Conservation (phyloP, 2,329 filamentous ascomycete species). For the Diplocarpon mali region DNA sequence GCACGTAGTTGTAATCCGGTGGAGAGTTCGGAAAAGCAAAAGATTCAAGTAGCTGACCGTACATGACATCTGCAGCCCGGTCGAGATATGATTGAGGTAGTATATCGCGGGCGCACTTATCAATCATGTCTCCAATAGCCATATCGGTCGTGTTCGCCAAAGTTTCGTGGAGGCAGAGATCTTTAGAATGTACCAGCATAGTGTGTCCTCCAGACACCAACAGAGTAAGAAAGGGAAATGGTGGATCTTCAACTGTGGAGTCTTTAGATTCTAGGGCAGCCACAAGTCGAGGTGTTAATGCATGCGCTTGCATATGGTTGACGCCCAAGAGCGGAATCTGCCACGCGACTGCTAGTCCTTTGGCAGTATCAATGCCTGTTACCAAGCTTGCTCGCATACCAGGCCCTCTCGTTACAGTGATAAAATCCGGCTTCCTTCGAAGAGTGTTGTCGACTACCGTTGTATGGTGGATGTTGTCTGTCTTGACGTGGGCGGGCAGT, state of each 20-base stretch:
- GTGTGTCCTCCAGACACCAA: conserved; percentile 91
- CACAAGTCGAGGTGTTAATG: conserved; percentile 73
- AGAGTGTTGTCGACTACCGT: conserved; percentile 15
- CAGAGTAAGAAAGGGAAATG: conserved; percentile 77
- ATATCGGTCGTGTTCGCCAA: conserved; percentile 67
- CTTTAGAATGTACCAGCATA: conserved; percentile 64
- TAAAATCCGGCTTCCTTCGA: conserved; percentile 58
- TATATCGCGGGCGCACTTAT: conserved; percentile 73
- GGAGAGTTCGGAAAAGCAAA: conserved; percentile 57
- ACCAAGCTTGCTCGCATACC: conserved; percentile 75
- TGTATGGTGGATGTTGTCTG: conserved; percentile 11
- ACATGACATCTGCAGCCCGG: conserved; percentile 55
- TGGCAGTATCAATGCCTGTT: conserved; percentile 72
- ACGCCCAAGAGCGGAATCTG: conserved; percentile 72
- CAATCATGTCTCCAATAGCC: conserved; percentile 81
- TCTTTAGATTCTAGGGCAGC: conserved; percentile 39
- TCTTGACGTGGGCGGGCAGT: conserved; percentile 30
- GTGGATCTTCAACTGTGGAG: background rate
- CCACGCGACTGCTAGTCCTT: conserved; percentile 79
- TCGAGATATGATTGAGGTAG: conserved; percentile 51
- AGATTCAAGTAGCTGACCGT: conserved; percentile 65
- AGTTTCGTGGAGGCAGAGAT: conserved; percentile 58
- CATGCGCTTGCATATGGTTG: conserved; percentile 96
- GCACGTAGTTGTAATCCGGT: conserved; percentile 35
- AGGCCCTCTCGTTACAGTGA: conserved; percentile 83